phyloP scores from a whole-genome alignment of 2,329 filamentous ascomycete species.

The Fusarium succisae region DNA sequence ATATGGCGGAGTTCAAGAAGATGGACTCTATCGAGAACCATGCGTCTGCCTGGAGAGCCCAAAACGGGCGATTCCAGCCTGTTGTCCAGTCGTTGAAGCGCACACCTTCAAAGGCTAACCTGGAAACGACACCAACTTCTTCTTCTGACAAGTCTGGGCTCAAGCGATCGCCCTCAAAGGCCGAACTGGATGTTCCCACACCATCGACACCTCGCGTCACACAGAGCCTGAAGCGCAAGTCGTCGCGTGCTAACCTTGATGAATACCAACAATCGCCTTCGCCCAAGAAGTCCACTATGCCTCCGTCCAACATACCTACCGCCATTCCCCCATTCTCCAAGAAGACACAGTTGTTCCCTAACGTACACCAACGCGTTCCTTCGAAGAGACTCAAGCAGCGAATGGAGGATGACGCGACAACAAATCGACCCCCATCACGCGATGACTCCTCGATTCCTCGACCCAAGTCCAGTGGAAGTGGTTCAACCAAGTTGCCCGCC shows the following conservation, averaged over 20 bases:
- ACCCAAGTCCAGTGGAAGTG: constrained; percentile 50
- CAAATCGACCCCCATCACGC: constrained; percentile 67
- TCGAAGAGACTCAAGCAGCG: constrained; percentile 78
- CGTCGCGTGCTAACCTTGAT: constrained; percentile 46
- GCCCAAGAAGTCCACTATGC: constrained; percentile 41
- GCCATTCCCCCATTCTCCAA: constrained; percentile 29
- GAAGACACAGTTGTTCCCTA: constrained; percentile 31
- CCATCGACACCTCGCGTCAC: constrained; percentile 54
- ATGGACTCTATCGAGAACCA: constrained; percentile 97
- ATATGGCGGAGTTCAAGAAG: constrained; percentile 92
- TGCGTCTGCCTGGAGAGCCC: constrained; percentile 77
- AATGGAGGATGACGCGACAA: constrained; percentile 74
- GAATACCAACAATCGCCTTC: constrained; percentile 43
- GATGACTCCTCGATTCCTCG: constrained; percentile 60
- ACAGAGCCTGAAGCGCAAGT: constrained; percentile 46
- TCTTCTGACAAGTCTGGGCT: constrained; percentile 52
- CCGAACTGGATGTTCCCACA: constrained; percentile 57
- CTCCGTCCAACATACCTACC: constrained; percentile 33
- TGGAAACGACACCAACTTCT: constrained; percentile 47
- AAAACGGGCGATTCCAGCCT: constrained; percentile 63
- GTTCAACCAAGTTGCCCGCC: constrained; percentile 47
- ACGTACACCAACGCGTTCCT: constrained; percentile 46
- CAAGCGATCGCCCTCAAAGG: constrained; percentile 66
- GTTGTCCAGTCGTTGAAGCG: constrained; percentile 50
- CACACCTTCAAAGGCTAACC: constrained; percentile 58